Percentiles rank a stretch among this genome's conserved stretches.
Conservation (phyloP, 345 rosid genomes). For the Aethionema arabicum region DNA sequence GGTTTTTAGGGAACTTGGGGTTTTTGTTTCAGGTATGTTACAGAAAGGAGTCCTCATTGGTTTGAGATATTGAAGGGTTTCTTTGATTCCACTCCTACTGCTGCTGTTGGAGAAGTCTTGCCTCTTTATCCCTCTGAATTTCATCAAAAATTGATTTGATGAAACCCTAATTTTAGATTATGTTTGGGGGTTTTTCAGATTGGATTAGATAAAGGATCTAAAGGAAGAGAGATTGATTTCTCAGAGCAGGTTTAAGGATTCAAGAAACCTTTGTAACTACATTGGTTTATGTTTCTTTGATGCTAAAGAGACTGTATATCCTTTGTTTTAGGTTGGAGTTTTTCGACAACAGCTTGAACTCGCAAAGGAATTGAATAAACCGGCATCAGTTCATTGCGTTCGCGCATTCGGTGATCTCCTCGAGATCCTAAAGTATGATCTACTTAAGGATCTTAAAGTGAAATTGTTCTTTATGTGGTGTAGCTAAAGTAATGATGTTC, state of each 20-base stretch:
- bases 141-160: background rate
- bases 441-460: background rate
- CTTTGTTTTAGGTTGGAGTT: slow-evolving; percentile 52
- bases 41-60: slow-evolving; percentile 78
- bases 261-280: background rate
- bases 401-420: slow-evolving; percentile 89
- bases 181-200: slow-evolving; percentile 41
- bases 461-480: background rate
- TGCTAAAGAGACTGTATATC: background rate
- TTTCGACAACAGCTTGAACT: slow-evolving; percentile 80
- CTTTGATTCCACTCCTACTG: slow-evolving; percentile 67
- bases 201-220: slow-evolving; percentile 92
- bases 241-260: slow-evolving; percentile 56
- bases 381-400: slow-evolving; percentile 83
- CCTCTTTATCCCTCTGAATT: slow-evolving; percentile 12
- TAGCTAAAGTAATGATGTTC: background rate
- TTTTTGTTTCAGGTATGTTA: slow-evolving; percentile 49
- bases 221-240: slow-evolving; percentile 72
- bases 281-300: background rate
- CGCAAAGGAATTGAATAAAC: slow-evolving; percentile 76
- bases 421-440: slow-evolving; percentile 62
- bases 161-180: background rate
- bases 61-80: slow-evolving; percentile 60
- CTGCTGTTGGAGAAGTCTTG: slow-evolving; percentile 90
- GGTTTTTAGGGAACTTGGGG: slow-evolving; percentile 3